Base-by-base conservation (phyloP, 1,139 yeast species). In the Pichia sp. region DNA sequence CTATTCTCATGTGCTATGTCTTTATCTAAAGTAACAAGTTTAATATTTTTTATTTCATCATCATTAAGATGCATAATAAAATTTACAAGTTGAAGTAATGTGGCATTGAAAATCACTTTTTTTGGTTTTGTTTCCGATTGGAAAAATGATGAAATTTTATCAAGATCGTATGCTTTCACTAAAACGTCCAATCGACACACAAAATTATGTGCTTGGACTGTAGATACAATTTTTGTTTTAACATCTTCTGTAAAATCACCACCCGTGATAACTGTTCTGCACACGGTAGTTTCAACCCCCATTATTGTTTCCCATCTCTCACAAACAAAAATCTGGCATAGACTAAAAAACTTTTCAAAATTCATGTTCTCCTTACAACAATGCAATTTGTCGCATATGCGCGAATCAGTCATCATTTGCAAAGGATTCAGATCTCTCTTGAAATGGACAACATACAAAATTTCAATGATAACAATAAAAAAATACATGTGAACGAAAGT, bases 1-100 rank as follows among this genome's bases (percentile, higher is more conserved):
- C 66, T 63, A 49, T 70, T 68, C 45, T 70, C 65, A 52, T 69
- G 68, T 48, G 69, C 69, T 0, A 71, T 56, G 27, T 58, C 56
- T 28, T 46, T 52, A 18, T 56, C 42, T 8, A 54, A 19, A 3
- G 62, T 48, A 1, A 59, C 27, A 7, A 60, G 19, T 36, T 53
- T 58, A 9, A 56, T 16, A 10, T 7, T 7, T 14, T 31, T 48
- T 29, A 49, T 39, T 5, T 48, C 27, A 19, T 16, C 16, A 2
- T 8, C 5, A 9, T 36, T 36, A 3, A 54, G 25, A 2, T n/a
- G 14, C 10, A 48, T 11, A 14, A 56, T n/a, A 34, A 50, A 46
- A 2, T 19, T 22, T 2, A 56, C 1, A 6, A 56, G 16, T 2
- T 47, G 25, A 14, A 9, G 7, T 10, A 53, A 29, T 5, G 31